Percentiles rank a stretch among this genome's conserved stretches.
phyloP scores from a whole-genome alignment of 106 monocot species.

The Dioscorea zingiberensis region DNA sequence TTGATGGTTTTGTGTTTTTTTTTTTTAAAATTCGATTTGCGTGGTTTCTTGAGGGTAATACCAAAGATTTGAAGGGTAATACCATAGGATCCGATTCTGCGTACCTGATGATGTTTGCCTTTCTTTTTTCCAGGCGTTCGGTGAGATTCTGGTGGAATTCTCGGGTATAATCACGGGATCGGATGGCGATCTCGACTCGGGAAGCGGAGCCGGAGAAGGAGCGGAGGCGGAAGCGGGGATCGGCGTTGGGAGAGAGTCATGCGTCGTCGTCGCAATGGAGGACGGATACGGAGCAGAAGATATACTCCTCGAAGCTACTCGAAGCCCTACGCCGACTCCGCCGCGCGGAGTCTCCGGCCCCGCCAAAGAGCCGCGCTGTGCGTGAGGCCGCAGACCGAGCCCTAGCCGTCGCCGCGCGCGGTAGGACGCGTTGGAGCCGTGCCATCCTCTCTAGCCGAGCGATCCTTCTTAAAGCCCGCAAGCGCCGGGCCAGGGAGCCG shows the following conservation, averaged over 20 bases:
- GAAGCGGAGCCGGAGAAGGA: background rate
- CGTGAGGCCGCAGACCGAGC: slow-evolving; percentile 81
- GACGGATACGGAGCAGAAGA: slow-evolving; percentile 35
- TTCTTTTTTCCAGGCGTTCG: background rate
- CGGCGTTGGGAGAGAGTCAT: background rate
- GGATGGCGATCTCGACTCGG: slow-evolving; percentile 12
- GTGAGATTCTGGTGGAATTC: background rate
- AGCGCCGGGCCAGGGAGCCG: background rate
- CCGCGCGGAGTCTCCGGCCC: slow-evolving; percentile 3
- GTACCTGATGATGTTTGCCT: background rate
- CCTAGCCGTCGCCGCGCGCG: slow-evolving; percentile 61
- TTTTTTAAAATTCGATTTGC: background rate
- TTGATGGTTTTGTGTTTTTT: background rate
- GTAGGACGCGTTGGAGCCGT: slow-evolving; percentile 91
- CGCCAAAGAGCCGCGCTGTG: slow-evolving; percentile 40
- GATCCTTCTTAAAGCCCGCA: slow-evolving; percentile 15
- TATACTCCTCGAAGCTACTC: slow-evolving; percentile 78
- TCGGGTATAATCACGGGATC: background rate
- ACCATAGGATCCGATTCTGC: no score
- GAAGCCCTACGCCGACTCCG: slow-evolving; percentile 68
- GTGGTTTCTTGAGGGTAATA: background rate
- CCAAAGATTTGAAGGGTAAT: no score
- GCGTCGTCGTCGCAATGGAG: slow-evolving; percentile 37
- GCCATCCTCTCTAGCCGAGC: slow-evolving; percentile 53
- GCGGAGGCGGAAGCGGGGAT: slow-evolving; percentile 8